Base-by-base conservation (phyloP, 495 filamentous ascomycete species). In the Hypoxylon fuscum region DNA sequence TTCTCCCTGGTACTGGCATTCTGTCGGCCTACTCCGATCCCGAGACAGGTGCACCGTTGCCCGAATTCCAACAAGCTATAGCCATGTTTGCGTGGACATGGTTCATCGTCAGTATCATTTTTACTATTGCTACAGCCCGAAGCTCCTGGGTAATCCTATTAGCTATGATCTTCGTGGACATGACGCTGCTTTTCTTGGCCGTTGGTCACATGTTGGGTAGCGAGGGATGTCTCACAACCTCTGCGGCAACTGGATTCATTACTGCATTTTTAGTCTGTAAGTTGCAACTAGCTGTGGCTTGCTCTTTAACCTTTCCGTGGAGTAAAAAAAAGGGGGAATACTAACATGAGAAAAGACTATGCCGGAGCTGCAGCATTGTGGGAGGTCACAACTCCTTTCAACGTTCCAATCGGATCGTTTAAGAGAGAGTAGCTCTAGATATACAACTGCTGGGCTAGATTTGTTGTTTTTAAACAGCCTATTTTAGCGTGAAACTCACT, bases 61-160 rank as follows among this genome's bases (percentile, higher is more conserved):
- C 44, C 2, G 66, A 72, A 0, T 71, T 77, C 48, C 32, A 52
- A 2, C 65, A 74, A 23, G 74, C 74, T n/a, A 57, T 77, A 31
- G 72, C 69, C 12, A 65, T 77, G 57, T 74, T 62, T 41, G 51
- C 70, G 10, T 76, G 75, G 75, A 69, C 68, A 15, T 77, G 75
- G 73, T 73, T 77, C 51, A 75, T 77, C 46, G 42, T 77, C n/a
- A 74, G 61, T 5, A 55, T 68, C 37, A 73, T 77, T 38, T 75
- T 76, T 49, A 72, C 71, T n/a, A 54, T 77, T 20, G 74, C 68
- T 17, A 69, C 74, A 17, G 61, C 69, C 48, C 65, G 70, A 27
- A 66, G 54, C 37, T 67, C 67, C 20, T 76, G 62, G 62, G 60
- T 69, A 2, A 45, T 77, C 12, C 64, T 74, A 32, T 35, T 62